Evolutionary conservation across 2,329 filamentous ascomycete species (phyloP).

Genomic region (Septoria petroselini): DNA sequence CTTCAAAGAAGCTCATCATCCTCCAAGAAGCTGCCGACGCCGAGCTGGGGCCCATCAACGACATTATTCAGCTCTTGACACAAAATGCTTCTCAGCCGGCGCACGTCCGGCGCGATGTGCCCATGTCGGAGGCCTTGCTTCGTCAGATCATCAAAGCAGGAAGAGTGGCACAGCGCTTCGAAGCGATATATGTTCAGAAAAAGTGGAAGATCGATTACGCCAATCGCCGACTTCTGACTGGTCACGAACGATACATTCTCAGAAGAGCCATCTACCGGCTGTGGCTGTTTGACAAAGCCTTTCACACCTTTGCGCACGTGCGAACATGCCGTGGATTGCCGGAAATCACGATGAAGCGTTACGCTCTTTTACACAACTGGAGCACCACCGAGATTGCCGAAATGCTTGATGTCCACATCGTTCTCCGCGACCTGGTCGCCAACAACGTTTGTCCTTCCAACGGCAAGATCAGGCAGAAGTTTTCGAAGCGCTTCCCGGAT

Average conservation of each 20-base stretch:
- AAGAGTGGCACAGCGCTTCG: conserved; percentile 56
- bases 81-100: conserved; percentile 59
- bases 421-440: conserved; percentile 57
- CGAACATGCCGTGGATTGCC: conserved; percentile 51
- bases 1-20: conserved; percentile 54
- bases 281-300: conserved; percentile 60
- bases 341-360: conserved; percentile 50
- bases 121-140: conserved; percentile 55
- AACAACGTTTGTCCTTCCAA: conserved; percentile 61
- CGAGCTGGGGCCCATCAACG: conserved; percentile 58
- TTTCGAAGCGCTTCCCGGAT: conserved; percentile 55
- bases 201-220: conserved; percentile 60
- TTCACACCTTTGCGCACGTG: conserved; percentile 53
- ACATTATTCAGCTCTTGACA: conserved; percentile 59
- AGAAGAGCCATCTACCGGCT: conserved; percentile 59
- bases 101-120: conserved; percentile 52
- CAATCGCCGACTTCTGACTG: conserved; percentile 52
- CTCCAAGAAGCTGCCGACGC: conserved; percentile 53
- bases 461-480: conserved; percentile 57
- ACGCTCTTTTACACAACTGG: conserved; percentile 59
- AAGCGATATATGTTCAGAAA: conserved; percentile 60
- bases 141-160: conserved; percentile 55
- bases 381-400: conserved; percentile 55
- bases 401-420: conserved; percentile 56
- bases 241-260: conserved; percentile 50